These are phyloP conservation scores for Kazachstania taianensis DNA, from an alignment of 805 yeast species.

Conservation along the genomic window DNA sequence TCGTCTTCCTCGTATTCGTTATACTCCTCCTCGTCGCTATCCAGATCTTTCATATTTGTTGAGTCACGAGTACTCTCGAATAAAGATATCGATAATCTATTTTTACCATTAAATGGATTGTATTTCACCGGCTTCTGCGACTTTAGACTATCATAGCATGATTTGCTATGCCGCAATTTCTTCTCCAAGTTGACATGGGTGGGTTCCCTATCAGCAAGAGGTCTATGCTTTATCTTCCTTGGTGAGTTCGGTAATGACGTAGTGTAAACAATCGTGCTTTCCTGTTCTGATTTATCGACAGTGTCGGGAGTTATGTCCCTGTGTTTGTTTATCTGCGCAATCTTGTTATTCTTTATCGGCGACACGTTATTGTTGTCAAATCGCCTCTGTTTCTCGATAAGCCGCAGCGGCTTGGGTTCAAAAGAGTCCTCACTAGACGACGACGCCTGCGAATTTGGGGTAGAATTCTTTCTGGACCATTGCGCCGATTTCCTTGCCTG, in stretches of 20 bases:
- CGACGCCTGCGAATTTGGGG: slow-evolving; percentile 16
- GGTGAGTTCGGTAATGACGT: slow-evolving; percentile 16
- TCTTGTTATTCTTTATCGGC: background rate
- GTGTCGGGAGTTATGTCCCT: background rate
- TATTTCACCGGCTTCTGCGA: slow-evolving; percentile 4
- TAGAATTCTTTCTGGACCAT: background rate
- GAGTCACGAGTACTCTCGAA: slow-evolving; percentile 22
- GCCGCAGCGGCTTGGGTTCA: slow-evolving; percentile 21
- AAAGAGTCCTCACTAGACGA: slow-evolving; percentile 11
- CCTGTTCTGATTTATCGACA: background rate
- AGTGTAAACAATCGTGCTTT: background rate
- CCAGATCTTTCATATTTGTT: slow-evolving; percentile 3
- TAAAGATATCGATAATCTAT: slow-evolving; percentile 26
- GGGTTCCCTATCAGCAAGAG: too few species aligned
- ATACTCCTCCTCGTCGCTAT: background rate
- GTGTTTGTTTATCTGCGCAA: background rate
- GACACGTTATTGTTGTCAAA: background rate
- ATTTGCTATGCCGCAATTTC: slow-evolving; percentile 16
- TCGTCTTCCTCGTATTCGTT: slow-evolving; percentile 3
- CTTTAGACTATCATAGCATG: slow-evolving; percentile 22
- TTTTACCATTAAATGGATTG: slow-evolving; percentile 21
- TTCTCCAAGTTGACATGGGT: background rate
- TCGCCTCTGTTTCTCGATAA: slow-evolving; percentile 15
- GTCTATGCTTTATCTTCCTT: too few species aligned
- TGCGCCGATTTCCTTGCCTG: background rate